Percentiles rank a stretch among this genome's conserved stretches.
Evolutionary conservation across 352 stramenopile species (phyloP).

Genomic region (Pythium plurisporium): DNA sequence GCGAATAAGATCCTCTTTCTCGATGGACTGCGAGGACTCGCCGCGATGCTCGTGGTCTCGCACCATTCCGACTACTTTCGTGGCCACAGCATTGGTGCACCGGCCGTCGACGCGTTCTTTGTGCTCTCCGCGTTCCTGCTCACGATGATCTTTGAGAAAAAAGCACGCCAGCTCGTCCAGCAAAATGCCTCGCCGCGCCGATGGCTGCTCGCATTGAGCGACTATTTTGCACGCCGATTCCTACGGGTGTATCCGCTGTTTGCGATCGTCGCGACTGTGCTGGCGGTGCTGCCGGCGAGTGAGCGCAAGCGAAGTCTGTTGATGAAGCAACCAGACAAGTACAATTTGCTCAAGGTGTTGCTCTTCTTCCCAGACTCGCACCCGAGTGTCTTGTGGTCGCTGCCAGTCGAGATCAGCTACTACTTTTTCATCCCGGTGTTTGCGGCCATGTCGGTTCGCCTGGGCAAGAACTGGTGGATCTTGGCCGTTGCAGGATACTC

Average conservation of each 20-base stretch:
- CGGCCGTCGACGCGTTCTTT: conserved; percentile 41
- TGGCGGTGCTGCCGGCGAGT: conserved; percentile 31
- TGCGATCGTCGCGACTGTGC: conserved; percentile 23
- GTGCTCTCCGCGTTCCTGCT: conserved; percentile 42
- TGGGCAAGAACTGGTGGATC: conserved; percentile 33
- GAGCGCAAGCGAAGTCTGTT: conserved; percentile 22
- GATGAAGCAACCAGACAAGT: conserved; percentile 19
- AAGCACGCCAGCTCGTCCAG: conserved; percentile 21
- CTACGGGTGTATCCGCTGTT: conserved; percentile 58
- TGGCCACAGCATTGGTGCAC: conserved; percentile 25
- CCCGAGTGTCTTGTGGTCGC: conserved; percentile 47
- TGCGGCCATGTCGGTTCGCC: conserved; percentile 12
- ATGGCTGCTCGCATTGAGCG: conserved; percentile 14
- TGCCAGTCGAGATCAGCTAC: conserved; percentile 41
- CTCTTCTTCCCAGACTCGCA: conserved; percentile 29
- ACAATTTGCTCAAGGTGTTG: conserved; percentile 34
- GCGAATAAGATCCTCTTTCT: conserved; percentile 27
- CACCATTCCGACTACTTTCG: conserved; percentile 16
- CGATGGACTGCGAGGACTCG: conserved; percentile 24
- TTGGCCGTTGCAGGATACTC: conserved; percentile 26
- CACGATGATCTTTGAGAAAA: conserved; percentile 37
- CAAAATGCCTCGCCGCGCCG: conserved; percentile 15
- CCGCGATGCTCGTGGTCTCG: conserved; percentile 12
- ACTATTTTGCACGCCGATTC: conserved; percentile 51
- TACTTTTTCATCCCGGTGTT: conserved; percentile 40